Conservation (phyloP, 2,329 filamentous ascomycete species). For the Alternaria ventricosa region DNA sequence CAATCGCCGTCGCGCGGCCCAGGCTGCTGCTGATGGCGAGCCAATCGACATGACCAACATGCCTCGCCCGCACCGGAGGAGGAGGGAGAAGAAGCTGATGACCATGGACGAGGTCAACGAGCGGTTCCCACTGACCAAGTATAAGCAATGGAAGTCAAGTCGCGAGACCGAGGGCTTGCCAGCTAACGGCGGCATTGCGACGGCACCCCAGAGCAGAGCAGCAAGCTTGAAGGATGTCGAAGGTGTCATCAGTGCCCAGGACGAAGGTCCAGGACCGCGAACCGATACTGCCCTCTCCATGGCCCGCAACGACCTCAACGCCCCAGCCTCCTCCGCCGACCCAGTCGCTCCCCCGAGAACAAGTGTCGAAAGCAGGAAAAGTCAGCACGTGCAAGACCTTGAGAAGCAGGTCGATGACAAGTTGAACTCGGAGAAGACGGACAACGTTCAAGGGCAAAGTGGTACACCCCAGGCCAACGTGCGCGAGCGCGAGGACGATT, state of each 20-base stretch:
- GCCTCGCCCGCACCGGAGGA: slow-evolving; percentile 81
- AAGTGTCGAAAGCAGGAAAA: slow-evolving; percentile 29
- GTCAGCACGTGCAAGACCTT: slow-evolving; percentile 24
- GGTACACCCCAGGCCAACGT: slow-evolving; percentile 25
- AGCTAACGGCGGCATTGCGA: slow-evolving; percentile 78
- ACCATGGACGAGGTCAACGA: slow-evolving; percentile 99
- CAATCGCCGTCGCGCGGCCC: slow-evolving; percentile 87
- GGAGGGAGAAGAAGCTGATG: slow-evolving; percentile 98
- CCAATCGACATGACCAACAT: slow-evolving; percentile 87
- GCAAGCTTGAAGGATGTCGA: slow-evolving; percentile 74
- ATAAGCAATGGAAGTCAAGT: slow-evolving; percentile 90
- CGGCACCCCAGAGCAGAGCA: slow-evolving; percentile 73
- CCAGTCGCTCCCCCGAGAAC: slow-evolving; percentile 30
- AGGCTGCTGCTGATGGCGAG: slow-evolving; percentile 75
- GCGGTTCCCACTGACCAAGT: slow-evolving; percentile 93
- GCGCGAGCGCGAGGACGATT: slow-evolving; percentile 54
- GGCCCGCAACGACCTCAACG: slow-evolving; percentile 56
- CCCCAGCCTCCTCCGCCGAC: slow-evolving; percentile 38
- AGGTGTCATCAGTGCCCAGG: slow-evolving; percentile 42
- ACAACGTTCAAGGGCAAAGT: slow-evolving; percentile 30
- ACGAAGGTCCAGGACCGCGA: slow-evolving; percentile 40
- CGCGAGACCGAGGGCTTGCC: slow-evolving; percentile 84
- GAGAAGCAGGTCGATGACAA: slow-evolving; percentile 26
- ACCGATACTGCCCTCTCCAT: slow-evolving; percentile 50
- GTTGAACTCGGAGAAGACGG: slow-evolving; percentile 29